phyloP scores from a whole-genome alignment of 768 basidiomycete species.

The Boletus barrowsii region DNA sequence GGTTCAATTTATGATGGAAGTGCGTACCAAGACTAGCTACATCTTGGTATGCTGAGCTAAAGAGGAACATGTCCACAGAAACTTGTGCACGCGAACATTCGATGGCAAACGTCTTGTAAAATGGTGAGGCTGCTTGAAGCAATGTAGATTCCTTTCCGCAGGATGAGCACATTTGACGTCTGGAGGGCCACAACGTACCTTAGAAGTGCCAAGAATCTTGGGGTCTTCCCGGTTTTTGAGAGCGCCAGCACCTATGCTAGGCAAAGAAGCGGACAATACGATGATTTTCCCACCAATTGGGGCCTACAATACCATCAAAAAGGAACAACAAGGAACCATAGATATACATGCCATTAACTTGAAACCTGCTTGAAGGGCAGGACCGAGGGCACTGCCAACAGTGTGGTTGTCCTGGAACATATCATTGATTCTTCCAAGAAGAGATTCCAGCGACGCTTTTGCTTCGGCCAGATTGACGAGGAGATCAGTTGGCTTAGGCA shows the following conservation, averaged over 20 bases:
- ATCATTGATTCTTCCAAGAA: constrained; percentile 82
- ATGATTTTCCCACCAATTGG: constrained; percentile 95
- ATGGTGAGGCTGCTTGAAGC: constrained; percentile 88
- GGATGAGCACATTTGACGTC: background rate
- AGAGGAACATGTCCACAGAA: constrained; percentile 99
- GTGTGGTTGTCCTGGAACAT: constrained; percentile 98
- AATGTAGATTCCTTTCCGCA: constrained; percentile 75
- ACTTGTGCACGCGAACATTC: constrained; percentile 97
- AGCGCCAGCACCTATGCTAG: constrained; percentile 84
- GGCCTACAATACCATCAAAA: constrained; percentile 43
- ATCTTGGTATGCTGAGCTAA: constrained; percentile 90
- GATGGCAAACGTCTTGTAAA: constrained; percentile 99
- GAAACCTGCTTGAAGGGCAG: constrained; percentile 93
- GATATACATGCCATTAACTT: constrained; percentile 73
- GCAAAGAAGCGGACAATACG: constrained; percentile 80
- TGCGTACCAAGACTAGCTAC: constrained; percentile 81
- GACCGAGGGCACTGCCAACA: constrained; percentile 91
- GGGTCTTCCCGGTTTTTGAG: constrained; percentile 97
- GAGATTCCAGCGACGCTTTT: constrained; percentile 70
- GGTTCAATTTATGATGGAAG: background rate
- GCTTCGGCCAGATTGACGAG: constrained; percentile 91
- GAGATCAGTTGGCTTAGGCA: constrained; percentile 95
- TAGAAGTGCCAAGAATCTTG: constrained; percentile 91
- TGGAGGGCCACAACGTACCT: constrained; percentile 45
- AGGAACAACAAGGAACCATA: background rate